A percentile compares a stretch with the other conserved stretches of the same genome.
phyloP scores from a whole-genome alignment of 805 yeast genomes.

The Nakazawaea anatomiae region DNA sequence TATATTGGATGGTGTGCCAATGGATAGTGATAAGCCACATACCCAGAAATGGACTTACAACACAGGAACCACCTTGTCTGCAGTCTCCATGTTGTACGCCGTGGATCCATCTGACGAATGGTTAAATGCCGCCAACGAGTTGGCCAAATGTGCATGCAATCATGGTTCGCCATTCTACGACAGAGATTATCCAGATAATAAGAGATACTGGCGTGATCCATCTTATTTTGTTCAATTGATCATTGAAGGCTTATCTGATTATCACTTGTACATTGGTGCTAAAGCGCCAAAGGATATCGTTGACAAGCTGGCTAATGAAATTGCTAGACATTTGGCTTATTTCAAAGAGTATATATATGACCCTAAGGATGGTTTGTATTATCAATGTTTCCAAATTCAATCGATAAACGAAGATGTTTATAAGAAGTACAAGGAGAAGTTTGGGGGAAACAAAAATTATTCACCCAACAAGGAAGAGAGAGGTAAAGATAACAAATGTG shows the following conservation, averaged over 20 bases:
- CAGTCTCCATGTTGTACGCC: conserved; percentile 42
- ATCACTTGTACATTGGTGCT: conserved; percentile 42
- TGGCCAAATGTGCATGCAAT: conserved; percentile 56
- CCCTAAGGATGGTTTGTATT: conserved; percentile 52
- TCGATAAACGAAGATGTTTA: conserved; percentile 43
- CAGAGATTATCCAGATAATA: conserved; percentile 48
- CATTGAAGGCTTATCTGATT: conserved; percentile 65
- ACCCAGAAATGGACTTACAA: conserved; percentile 61
- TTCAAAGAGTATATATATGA: conserved; percentile 54
- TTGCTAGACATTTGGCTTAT: conserved; percentile 48
- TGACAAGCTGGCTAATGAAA: conserved; percentile 29
- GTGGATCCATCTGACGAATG: conserved; percentile 47
- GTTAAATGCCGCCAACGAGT: conserved; percentile 36
- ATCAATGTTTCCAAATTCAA: conserved; percentile 54
- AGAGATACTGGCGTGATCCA: conserved; percentile 60
- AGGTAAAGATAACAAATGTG: conserved; percentile 33
- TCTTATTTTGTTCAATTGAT: conserved; percentile 59
- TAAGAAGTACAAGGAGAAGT: conserved; percentile 43
- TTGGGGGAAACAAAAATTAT: conserved; percentile 49
- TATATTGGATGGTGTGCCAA: conserved; percentile 56
- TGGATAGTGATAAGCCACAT: conserved; percentile 35
- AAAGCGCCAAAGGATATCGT: conserved; percentile 28
- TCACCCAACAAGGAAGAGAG: conserved; percentile 49
- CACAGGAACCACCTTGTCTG: conserved; percentile 58
- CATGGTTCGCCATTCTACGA: conserved; percentile 53